Percentiles rank a stretch among this genome's conserved stretches.
Conservation (phyloP, 331 rosid genomes). For the Cydonia oblonga region DNA sequence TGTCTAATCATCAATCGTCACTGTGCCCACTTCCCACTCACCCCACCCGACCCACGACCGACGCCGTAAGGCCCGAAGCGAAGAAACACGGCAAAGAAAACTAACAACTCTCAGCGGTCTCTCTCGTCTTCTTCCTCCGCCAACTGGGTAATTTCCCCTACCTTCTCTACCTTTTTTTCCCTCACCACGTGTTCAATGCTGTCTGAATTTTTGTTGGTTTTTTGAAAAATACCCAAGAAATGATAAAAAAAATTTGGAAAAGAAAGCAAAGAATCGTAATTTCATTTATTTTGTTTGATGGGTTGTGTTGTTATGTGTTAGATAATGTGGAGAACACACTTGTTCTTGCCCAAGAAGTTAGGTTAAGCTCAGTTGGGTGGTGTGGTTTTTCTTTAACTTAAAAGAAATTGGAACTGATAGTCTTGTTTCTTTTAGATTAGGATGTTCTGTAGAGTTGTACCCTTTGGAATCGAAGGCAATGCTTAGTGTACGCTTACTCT, state of each 20-base stretch:
- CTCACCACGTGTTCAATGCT: neutral
- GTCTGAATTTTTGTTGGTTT: constrained; percentile 4
- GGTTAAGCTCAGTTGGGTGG: neutral
- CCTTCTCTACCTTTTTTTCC: neutral
- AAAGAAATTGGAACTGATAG: neutral
- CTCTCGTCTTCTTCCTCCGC: constrained; percentile 22
- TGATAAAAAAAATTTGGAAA: neutral
- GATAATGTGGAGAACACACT: neutral
- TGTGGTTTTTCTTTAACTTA: neutral
- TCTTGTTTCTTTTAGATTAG: too few species aligned
- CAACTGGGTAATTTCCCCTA: constrained; percentile 13
- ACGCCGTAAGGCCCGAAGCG: neutral
- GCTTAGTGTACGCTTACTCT: neutral
- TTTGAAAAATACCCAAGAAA: constrained; percentile 1
- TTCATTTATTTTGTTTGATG: neutral
- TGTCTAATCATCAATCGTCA: neutral
- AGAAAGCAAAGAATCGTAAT: neutral
- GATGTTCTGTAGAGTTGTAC: neutral
- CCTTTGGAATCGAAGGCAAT: neutral
- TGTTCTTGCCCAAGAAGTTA: constrained; percentile 1
- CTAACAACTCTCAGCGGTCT: constrained; percentile 21
- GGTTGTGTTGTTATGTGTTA: neutral
- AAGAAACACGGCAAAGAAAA: constrained; percentile 40
- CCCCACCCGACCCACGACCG: neutral
- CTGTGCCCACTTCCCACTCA: neutral